Conservation (phyloP, 441 rosid species). For the Cnidoscolus chayamansa region DNA sequence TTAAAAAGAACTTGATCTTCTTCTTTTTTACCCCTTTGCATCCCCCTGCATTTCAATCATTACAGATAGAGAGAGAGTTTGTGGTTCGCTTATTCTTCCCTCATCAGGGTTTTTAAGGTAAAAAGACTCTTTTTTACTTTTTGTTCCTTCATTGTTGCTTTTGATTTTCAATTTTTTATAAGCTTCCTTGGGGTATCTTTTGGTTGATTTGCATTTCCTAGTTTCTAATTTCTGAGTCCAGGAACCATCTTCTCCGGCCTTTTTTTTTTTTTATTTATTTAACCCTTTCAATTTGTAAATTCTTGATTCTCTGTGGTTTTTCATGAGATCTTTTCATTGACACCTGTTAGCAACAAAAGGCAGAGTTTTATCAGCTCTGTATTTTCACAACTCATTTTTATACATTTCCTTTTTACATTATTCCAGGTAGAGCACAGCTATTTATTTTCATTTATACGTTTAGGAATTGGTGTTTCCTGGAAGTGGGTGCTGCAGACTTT, state of each 20-base stretch:
- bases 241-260: neutral
- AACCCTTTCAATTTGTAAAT: too few species aligned
- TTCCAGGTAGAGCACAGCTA: conserved; percentile 6
- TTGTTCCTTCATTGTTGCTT: neutral
- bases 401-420: neutral
- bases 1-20: neutral
- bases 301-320: neutral
- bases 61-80: neutral
- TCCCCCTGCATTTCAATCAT: neutral
- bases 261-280: neutral
- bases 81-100: neutral
- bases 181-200: neutral
- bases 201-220: neutral
- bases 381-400: neutral
- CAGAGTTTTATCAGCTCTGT: neutral
- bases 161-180: neutral
- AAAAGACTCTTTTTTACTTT: neutral
- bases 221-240: neutral
- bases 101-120: neutral
- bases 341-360: neutral
- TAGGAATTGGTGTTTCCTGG: neutral
- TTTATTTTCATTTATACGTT: neutral
- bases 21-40: neutral
- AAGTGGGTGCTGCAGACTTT: neutral
- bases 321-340: neutral